Base-by-base conservation (phyloP, 305 asterid species). In the Fraxinus floribunda region DNA sequence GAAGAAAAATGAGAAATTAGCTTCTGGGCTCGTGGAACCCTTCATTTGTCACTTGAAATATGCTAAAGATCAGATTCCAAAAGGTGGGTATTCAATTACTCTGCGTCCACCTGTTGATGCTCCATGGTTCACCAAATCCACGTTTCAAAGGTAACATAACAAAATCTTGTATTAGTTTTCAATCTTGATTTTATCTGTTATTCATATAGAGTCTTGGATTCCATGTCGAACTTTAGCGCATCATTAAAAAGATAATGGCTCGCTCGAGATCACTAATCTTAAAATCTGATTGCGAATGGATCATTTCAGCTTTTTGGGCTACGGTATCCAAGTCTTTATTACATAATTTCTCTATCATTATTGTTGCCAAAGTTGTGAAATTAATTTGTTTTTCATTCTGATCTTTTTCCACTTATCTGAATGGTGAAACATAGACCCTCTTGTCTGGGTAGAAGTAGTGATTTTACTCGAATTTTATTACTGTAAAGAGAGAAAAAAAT, bases 21-120 rank as follows among this genome's bases (percentile, higher is more conserved):
- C 97, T 52, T 91, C 98, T 83, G 98, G 98, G 83, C 89, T 94
- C 18, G 94, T 94, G 86, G 98, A 94, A 38, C 97, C 98, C 38
- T 92, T 94, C 83, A 38, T 92, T 81, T 87, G 95, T 86, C 98
- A 94, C 90, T 84, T 92, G 94, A 89, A 90, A 80, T 94, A 88
- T 89, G 96, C 97, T 0, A 91, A 91, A 88, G 97, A 94, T 88
- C 93, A 92, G 89, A 93, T 94, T 86, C 85, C 88, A 0, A 94
- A 92, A 86, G 97, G 95, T 77, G 98, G 98, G 85, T 94, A 94
- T 84, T 94, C 98, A 16, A 94, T 94, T 0, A 89, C 93, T 20
- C 89, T 91, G 79, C 90, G 89, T 3, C 94, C 95, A 11, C 94
- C 97, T 0, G 57, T 86, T 80, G 85, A 81, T 86, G 88, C 89